Conservation (phyloP, 2,329 filamentous ascomycete species). For the Tolypocladium guangdongense region DNA sequence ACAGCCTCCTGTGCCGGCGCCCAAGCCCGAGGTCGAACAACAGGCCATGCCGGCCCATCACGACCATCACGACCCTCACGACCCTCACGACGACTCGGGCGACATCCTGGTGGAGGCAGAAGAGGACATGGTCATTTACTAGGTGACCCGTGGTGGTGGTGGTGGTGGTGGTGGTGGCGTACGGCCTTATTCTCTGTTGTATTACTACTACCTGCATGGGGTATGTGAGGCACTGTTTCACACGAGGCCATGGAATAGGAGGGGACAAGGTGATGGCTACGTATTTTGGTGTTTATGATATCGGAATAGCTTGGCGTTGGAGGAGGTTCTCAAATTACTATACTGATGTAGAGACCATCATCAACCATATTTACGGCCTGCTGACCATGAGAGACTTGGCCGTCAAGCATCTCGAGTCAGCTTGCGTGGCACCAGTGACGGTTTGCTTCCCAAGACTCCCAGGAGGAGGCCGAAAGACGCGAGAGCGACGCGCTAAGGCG, state of each 20-base stretch:
- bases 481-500: too few relatives aligned
- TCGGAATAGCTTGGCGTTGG: neutral
- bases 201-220: neutral
- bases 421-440: neutral
- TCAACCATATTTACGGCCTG: neutral
- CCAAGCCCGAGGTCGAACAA: constrained; percentile 4
- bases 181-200: neutral
- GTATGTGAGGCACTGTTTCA: neutral
- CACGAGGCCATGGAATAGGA: neutral
- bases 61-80: constrained; percentile 19
- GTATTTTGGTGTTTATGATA: neutral
- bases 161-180: neutral
- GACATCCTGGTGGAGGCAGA: constrained; percentile 75
- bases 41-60: neutral
- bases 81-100: constrained; percentile 56
- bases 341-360: neutral
- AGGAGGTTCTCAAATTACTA: neutral
- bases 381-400: neutral
- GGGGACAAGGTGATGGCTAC: neutral
- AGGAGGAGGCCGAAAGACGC: neutral
- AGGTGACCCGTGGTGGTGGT: constrained; percentile 13
- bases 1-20: constrained; percentile 9
- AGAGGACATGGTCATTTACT: constrained; percentile 90
- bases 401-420: neutral
- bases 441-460: too few relatives aligned